Base-by-base conservation (phyloP, 2,329 filamentous ascomycete genomes). In the Cadophora luteo-olivacea region DNA sequence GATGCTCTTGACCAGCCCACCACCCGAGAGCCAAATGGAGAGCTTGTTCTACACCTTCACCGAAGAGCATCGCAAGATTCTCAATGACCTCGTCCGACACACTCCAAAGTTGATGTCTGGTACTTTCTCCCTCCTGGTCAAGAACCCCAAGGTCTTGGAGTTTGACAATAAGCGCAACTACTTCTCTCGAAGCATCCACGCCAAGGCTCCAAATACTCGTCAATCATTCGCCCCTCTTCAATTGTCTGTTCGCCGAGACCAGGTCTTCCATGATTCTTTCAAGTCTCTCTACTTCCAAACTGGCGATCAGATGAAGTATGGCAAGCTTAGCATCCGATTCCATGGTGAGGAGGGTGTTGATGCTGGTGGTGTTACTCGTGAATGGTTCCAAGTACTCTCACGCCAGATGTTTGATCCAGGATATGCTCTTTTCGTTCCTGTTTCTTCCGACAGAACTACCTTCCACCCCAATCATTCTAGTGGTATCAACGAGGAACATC, bases 91-190 rank as follows among this genome's bases (percentile, higher is more conserved):
- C 72, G 96, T 99, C 66, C 91, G 97, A 72, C 93, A 97, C 77
- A 98, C 97, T 74, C 96, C 97, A 36, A 97, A 97, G 80, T 88
- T 99, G 72, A 99, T 99, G 97, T 97, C 95, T 68, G 96, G 96
- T 64, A 97, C 95, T 2, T 97, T 99, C 81, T 94, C 95, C 12
- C 86, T 99, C 19, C 83, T 99, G 60, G 96, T 98, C 71, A 97
- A 97, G 84, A 99, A 99, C 78, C 97, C 96, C 32, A 99, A 98
- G 85, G 97, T 99, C 3, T 85, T 99, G 14, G 96, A 99, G 78
- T 99, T 99, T 77, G 96, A 99, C 82, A 99, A 99, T 84, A 99
- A 99, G 84, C 94, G 96, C 76, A 98, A 97, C 82, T 99, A 97
- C 85, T 99, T 99, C 85, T 97, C 90, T 78, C 92, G 96, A 70